These are phyloP conservation scores for Ophiocordyceps robertsii DNA, from an alignment of 2,329 filamentous ascomycete species.

Conservation along the genomic window DNA sequence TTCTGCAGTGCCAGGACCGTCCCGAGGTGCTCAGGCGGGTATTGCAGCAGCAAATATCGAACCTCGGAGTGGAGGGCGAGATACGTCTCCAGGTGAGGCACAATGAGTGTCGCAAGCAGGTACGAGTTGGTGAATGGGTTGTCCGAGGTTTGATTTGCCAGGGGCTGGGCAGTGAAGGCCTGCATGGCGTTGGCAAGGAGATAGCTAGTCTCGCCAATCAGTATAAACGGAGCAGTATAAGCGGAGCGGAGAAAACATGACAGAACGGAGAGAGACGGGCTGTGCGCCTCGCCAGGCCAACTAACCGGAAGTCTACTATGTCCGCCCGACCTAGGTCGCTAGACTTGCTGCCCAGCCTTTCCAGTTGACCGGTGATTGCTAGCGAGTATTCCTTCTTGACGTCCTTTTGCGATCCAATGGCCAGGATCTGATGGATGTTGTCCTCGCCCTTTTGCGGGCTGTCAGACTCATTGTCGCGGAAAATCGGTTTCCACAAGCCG, in stretches of 20 bases:
- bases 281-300: background rate
- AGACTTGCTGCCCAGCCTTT: conserved; percentile 38
- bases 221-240: background rate
- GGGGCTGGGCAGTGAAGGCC: conserved; percentile 35
- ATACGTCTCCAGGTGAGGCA: conserved; percentile 48
- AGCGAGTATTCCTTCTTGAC: conserved; percentile 36
- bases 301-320: conserved; percentile 44
- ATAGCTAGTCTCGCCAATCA: conserved; percentile 28
- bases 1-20: conserved; percentile 44
- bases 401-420: conserved; percentile 41
- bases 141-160: conserved; percentile 34
- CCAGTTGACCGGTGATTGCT: conserved; percentile 35
- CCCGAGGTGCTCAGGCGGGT: conserved; percentile 39
- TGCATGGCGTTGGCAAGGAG: conserved; percentile 49
- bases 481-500: conserved; percentile 39
- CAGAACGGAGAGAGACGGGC: too few relatives aligned
- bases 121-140: conserved; percentile 41
- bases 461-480: conserved; percentile 21
- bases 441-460: conserved; percentile 15
- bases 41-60: conserved; percentile 45
- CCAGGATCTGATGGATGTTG: conserved; percentile 43
- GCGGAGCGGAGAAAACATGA: background rate
- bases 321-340: conserved; percentile 38
- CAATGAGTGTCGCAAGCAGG: conserved; percentile 41
- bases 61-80: conserved; percentile 37